Conservation (phyloP, 2,329 filamentous ascomycete species). For the Aphanocladium album region DNA sequence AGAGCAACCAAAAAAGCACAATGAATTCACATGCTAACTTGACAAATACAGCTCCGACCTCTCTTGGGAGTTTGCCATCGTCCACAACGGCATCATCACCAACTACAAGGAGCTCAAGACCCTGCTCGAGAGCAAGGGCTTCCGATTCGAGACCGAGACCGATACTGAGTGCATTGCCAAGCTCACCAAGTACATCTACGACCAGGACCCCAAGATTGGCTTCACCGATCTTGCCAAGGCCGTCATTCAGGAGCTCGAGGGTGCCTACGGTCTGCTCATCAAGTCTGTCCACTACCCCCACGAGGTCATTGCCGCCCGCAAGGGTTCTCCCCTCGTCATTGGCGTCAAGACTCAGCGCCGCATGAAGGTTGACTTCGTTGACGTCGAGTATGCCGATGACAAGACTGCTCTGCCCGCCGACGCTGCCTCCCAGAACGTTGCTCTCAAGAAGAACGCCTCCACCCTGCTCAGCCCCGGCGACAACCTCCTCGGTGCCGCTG, state of each 20-base stretch:
- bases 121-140: constrained; percentile 87
- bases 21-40: too few relatives aligned
- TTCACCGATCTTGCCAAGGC: constrained; percentile 97
- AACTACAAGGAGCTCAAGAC: constrained; percentile 99
- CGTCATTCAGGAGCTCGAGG: constrained; percentile 96
- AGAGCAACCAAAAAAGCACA: too few relatives aligned
- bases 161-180: constrained; percentile 99
- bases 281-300: constrained; percentile 99
- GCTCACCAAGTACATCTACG: constrained; percentile 96
- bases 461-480: constrained; percentile 60
- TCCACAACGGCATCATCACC: constrained; percentile 99
- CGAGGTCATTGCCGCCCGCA: constrained; percentile 95
- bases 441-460: constrained; percentile 80
- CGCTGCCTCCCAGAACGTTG: constrained; percentile 91
- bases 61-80: constrained; percentile 92
- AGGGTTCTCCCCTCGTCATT: constrained; percentile 95
- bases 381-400: constrained; percentile 94
- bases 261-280: constrained; percentile 92
- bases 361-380: constrained; percentile 99
- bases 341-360: constrained; percentile 95
- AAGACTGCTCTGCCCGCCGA: constrained; percentile 80
- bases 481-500: constrained; percentile 73
- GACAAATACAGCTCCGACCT: constrained; percentile 68
- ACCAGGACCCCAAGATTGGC: constrained; percentile 87
- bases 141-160: constrained; percentile 98